Evolutionary conservation across 2,329 filamentous ascomycete genomes (phyloP).

Genomic region (Akanthomyces lecanii): DNA sequence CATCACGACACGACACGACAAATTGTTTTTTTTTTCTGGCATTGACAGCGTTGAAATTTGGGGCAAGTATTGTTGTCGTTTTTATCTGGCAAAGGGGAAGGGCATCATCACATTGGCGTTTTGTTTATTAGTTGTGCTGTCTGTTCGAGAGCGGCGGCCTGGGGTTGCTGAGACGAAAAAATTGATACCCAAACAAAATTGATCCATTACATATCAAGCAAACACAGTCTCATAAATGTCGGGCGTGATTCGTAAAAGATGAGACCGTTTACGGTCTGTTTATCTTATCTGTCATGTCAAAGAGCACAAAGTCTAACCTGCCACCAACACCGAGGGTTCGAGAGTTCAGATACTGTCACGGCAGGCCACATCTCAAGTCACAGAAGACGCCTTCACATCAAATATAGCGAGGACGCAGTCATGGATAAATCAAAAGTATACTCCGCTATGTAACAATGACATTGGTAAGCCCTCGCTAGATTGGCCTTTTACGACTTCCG

Average conservation of each 20-base stretch:
- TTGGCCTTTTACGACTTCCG: conserved; percentile 7
- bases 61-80: too few relatives aligned
- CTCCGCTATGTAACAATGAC: conserved; percentile 12
- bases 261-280: too few relatives aligned
- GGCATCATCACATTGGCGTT: neutral
- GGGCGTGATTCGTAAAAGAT: too few relatives aligned
- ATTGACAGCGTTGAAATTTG: neutral
- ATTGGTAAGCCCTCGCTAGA: conserved; percentile 12
- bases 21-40: neutral
- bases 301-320: too few relatives aligned
- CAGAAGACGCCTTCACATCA: neutral
- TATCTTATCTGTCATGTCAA: too few relatives aligned
- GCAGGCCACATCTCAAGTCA: neutral
- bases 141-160: neutral
- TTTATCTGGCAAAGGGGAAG: too few relatives aligned
- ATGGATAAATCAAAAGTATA: conserved; percentile 10
- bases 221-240: too few relatives aligned
- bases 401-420: neutral
- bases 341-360: too few relatives aligned
- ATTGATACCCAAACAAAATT: neutral
- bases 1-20: neutral
- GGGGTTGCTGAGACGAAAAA: neutral
- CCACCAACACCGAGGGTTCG: too few relatives aligned
- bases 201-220: neutral
- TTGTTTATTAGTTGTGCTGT: neutral